Conservation (phyloP, 495 filamentous ascomycete species). For the Annulohypoxylon maeteangense region DNA sequence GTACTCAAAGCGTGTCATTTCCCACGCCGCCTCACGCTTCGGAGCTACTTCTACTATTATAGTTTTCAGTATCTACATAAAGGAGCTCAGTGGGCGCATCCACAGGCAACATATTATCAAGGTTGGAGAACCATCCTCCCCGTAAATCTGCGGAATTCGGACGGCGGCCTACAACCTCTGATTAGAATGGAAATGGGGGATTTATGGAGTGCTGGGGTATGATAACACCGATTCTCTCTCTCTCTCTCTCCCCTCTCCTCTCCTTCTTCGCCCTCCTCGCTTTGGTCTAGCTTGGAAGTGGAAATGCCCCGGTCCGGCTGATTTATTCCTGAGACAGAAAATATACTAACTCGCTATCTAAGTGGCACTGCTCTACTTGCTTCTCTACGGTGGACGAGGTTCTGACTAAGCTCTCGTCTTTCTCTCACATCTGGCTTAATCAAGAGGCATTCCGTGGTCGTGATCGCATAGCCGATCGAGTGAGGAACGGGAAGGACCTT, state of each 20-base stretch:
- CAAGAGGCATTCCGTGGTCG: conserved; percentile 53
- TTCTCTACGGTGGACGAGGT: conserved; percentile 62
- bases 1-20: conserved; percentile 61
- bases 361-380: conserved; percentile 67
- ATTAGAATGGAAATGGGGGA: conserved; percentile 53
- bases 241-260: not conserved
- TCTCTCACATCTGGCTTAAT: conserved; percentile 61
- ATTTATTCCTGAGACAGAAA: not conserved
- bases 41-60: conserved; percentile 66
- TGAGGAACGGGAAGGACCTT: conserved; percentile 61
- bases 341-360: not conserved
- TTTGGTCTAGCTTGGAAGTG: not conserved
- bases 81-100: conserved; percentile 64
- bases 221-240: not conserved
- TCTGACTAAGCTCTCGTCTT: conserved; percentile 62
- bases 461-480: conserved; percentile 55
- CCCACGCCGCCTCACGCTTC: conserved; percentile 63
- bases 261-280: not conserved
- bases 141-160: conserved; percentile 58
- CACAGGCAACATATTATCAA: conserved; percentile 65
- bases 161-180: conserved; percentile 49
- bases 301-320: not conserved
- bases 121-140: conserved; percentile 61
- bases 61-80: conserved; percentile 64
- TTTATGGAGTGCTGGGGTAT: conserved; percentile 53